Evolutionary conservation across 2,329 filamentous ascomycete genomes (phyloP), one percentile per base, ranked within the genome.

Genomic region (Exserohilum turcica): DNA sequence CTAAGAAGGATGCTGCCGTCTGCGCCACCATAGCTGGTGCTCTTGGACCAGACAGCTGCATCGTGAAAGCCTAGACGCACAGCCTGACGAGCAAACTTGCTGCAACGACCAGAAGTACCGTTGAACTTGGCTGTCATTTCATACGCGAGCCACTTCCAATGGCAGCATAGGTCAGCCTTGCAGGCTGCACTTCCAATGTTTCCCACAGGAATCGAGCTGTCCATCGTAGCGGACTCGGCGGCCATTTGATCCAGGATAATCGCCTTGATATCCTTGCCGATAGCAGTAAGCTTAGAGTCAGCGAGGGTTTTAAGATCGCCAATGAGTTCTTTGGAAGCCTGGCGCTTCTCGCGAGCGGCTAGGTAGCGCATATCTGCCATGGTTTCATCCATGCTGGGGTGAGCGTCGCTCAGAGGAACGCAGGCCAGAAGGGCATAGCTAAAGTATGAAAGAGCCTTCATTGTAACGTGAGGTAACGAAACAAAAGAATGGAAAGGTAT

Each of bases 51-150:
- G 3, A 68, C 65, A 4, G 54, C 71, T 2, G 71, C 71, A 48
- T 73, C 70, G 37, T 73, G 70, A 50, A 72, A 72, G 4, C 68
- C 70, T 2, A 73, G 54, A 6, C 70, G 65, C 3, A 73, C 66
- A 13, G 70, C 70, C 19, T 64, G 68, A 13, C 70, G 57, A 12
- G 70, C 70, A 37, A 66, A 67, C 33, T 70, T 70, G 13, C 56
- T 70, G 56, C 71, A 72, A 5, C 71, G 68, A 5, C 69, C 70
- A 2, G 68, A 71, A 5, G 65, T 65, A 42, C 70, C 71, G 35
- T 65, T 68, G 60, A 74, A 74, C 28, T 63, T 64, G 27, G 65
- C 61, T 7, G 64, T 67, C 68, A 74, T 72, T 21, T 73, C 71
- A 44, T 69, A 66, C 6, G 67, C 57, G 2, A 74, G 64, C 62